phyloP scores from a whole-genome alignment of 352 stramenopile species.

The Pythium monospermum region DNA sequence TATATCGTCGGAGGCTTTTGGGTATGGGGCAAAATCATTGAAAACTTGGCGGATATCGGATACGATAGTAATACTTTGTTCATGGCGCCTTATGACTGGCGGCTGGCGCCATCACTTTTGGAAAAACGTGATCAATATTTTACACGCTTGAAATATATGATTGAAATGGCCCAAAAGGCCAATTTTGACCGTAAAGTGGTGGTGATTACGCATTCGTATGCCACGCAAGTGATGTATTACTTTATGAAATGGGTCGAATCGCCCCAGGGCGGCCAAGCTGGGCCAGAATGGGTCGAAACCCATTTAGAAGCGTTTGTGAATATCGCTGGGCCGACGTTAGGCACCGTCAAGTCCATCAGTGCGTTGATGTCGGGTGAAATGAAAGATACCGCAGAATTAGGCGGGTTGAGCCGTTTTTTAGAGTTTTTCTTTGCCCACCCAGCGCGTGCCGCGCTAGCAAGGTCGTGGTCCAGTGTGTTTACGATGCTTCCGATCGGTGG shows the following conservation, averaged over 20 bases:
- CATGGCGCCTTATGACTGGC: constrained; percentile 87
- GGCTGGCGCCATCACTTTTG: constrained; percentile 62
- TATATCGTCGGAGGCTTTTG: constrained; percentile 94
- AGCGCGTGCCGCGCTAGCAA: constrained; percentile 46
- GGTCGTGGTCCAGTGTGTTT: constrained; percentile 82
- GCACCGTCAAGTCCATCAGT: constrained; percentile 90
- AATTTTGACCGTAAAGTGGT: constrained; percentile 84
- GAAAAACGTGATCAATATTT: constrained; percentile 86
- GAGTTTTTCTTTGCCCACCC: constrained; percentile 70
- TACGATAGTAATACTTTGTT: constrained; percentile 91
- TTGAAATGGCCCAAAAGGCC: constrained; percentile 85
- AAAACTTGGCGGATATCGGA: constrained; percentile 89
- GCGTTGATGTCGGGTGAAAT: constrained; percentile 94
- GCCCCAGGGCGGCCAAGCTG: constrained; percentile 74
- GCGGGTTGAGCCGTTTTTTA: constrained; percentile 82
- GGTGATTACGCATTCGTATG: constrained; percentile 92
- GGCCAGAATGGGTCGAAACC: constrained; percentile 90
- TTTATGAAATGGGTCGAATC: constrained; percentile 95
- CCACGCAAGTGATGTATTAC: constrained; percentile 88
- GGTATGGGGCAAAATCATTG: constrained; percentile 92
- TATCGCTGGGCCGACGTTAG: constrained; percentile 92
- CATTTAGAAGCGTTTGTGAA: constrained; percentile 91
- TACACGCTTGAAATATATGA: constrained; percentile 90
- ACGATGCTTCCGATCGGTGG: constrained; percentile 92
- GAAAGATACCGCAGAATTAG: constrained; percentile 91